Conservation (phyloP, 768 basidiomycete species). For the Termitomyces sp. region DNA sequence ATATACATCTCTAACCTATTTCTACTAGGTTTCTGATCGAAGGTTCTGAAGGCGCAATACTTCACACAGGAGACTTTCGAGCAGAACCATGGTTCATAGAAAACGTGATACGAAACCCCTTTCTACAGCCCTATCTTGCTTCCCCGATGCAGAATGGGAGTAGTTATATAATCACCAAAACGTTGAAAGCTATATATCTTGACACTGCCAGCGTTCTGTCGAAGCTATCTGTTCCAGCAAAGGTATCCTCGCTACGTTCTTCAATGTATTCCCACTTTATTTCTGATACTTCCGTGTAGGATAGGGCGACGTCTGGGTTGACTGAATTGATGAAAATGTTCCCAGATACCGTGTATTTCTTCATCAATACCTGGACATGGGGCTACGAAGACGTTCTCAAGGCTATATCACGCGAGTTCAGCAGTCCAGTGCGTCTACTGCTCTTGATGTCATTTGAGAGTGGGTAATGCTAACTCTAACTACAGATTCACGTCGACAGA, state of each 20-base stretch:
- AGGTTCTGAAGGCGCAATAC: slow-evolving; percentile 60
- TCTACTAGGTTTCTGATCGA: slow-evolving; percentile 76
- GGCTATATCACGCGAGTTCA: slow-evolving; percentile 64
- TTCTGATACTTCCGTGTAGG: slow-evolving; percentile 33
- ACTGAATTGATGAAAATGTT: slow-evolving; percentile 67
- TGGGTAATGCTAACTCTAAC: neutral
- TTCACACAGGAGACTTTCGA: slow-evolving; percentile 93
- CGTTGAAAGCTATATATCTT: slow-evolving; percentile 75
- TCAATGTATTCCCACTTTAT: neutral
- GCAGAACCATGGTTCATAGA: slow-evolving; percentile 82
- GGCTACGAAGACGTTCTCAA: slow-evolving; percentile 93
- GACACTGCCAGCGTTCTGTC: slow-evolving; percentile 74
- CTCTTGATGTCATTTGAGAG: neutral
- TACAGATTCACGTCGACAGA: slow-evolving; percentile 83
- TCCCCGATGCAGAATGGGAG: slow-evolving; percentile 6
- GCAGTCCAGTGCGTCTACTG: slow-evolving; percentile 43
- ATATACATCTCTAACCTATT: neutral
- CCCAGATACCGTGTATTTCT: slow-evolving; percentile 69
- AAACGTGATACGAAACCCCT: slow-evolving; percentile 62
- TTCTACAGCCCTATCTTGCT: slow-evolving; percentile 67
- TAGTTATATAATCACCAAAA: slow-evolving; percentile 27
- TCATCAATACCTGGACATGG: slow-evolving; percentile 93
- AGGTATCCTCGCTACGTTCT: slow-evolving; percentile 33
- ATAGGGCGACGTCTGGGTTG: slow-evolving; percentile 61
- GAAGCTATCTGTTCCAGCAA: slow-evolving; percentile 49